Base-by-base conservation (phyloP, 139 green algal genomes). In the Chlamydomonas applanata region DNA sequence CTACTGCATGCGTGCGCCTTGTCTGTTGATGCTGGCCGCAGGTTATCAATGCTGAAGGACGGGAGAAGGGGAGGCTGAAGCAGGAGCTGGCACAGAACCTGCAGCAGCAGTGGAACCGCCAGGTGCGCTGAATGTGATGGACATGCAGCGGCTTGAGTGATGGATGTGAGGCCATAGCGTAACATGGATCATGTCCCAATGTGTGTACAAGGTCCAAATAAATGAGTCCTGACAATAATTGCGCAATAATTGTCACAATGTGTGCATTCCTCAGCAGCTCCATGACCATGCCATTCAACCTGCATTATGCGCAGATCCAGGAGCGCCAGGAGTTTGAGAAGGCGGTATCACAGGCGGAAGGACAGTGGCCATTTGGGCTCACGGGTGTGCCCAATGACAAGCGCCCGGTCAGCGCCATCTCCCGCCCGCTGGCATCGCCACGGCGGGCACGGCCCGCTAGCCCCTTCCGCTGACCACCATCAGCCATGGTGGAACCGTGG, bases 311-410 rank as follows among this genome's bases (percentile, higher is more conserved):
- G 36, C 74, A 85, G 79, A 85, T 85, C 34, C 70, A 64, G 0
- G 74, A 81, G 65, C 76, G 75, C 53, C 57, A 72, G 30, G 52
- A 65, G 22, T 35, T 81, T 25, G 54, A 79, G 46, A 14, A 67
- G 56, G 66, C 54, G 3, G 45, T 85, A 16, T 27, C 52, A 2
- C 34, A 62, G n/a, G 76, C 73, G 44, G 68, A 81, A 66, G 2
- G 46, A 27, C 24, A 27, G 0, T 85, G 79, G 79, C 79, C 79
- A 1, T 85, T 73, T 72, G 75, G 33, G 19, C 65, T 65, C 11
- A 63, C 35, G 54, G 35, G 56, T 0, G 64, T 67, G 25, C 73
- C 73, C 25, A 81, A 75, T 3, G 79, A 85, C 70, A 85, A 85
- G 65, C 70, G 79, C 2, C 79, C 79, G 0, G 24, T 70, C 4